A percentile compares a stretch with the other conserved stretches of the same genome.
phyloP scores from a whole-genome alignment of 805 yeast species.

The Wickerhamiella australiensis region DNA sequence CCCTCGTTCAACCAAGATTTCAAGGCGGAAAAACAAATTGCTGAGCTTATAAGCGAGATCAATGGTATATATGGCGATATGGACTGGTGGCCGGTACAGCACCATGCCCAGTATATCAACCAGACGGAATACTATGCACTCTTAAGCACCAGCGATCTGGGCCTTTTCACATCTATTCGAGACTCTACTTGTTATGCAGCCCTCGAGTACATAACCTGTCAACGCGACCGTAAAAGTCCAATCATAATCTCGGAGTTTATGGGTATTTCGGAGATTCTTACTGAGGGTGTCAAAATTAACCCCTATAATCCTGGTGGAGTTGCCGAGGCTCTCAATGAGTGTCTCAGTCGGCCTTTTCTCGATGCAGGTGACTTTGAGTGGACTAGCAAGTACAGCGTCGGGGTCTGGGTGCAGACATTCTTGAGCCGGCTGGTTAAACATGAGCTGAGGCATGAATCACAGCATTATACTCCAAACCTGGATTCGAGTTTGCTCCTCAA shows the following conservation, averaged over 20 bases:
- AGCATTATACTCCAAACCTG: conserved; percentile 66
- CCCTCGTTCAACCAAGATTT: conserved; percentile 53
- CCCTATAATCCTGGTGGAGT: conserved; percentile 97
- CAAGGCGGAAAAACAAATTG: conserved; percentile 66
- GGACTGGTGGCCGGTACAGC: conserved; percentile 78
- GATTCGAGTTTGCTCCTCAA: conserved; percentile 54
- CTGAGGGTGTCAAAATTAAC: conserved; percentile 57
- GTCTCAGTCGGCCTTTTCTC: conserved; percentile 39
- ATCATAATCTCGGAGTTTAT: conserved; percentile 85
- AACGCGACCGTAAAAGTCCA: conserved; percentile 52
- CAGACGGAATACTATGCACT: conserved; percentile 83
- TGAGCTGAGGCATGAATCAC: conserved; percentile 31
- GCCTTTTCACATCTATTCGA: conserved; percentile 77
- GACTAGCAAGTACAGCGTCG: conserved; percentile 61
- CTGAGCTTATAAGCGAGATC: conserved; percentile 69
- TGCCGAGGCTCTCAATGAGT: conserved; percentile 65
- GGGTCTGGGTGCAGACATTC: conserved; percentile 63
- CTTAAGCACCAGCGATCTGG: conserved; percentile 78
- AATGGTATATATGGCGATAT: conserved; percentile 76
- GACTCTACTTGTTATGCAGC: conserved; percentile 97
- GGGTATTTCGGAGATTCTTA: conserved; percentile 55
- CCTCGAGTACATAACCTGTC: conserved; percentile 78
- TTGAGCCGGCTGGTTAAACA: conserved; percentile 34
- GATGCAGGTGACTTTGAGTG: conserved; percentile 33
- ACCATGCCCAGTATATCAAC: conserved; percentile 79